Percentiles rank a stretch among this genome's conserved stretches.
Evolutionary conservation across 176 grass and related monocot species (phyloP).

Genomic region (Musa itinerans): DNA sequence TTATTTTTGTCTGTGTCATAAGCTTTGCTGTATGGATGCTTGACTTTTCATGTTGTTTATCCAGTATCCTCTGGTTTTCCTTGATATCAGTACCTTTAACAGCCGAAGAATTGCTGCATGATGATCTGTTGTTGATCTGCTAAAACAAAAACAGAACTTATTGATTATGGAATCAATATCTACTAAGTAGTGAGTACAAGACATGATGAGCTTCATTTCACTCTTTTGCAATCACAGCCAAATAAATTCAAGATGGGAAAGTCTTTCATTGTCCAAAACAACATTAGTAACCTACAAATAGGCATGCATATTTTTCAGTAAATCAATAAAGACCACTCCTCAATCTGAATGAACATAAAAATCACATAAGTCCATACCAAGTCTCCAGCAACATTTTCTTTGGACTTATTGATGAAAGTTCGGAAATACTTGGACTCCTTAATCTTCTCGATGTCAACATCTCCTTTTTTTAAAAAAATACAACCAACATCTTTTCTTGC

Average conservation of each 20-base stretch:
- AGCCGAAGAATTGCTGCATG: conserved; percentile 20
- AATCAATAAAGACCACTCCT: too few relatives aligned
- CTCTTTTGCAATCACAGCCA: neutral
- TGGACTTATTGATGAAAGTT: conserved; percentile 40
- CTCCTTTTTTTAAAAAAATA: conserved; percentile 52
- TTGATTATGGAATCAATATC: neutral
- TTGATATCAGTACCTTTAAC: conserved; percentile 25
- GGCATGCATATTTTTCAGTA: neutral
- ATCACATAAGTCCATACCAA: conserved; percentile 24
- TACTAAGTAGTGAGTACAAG: neutral
- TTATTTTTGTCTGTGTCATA: conserved; percentile 66
- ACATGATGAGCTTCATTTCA: neutral
- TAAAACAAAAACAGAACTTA: conserved; percentile 14
- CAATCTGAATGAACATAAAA: neutral
- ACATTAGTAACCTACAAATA: conserved; percentile 13
- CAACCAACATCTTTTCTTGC: conserved; percentile 47
- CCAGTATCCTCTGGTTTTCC: conserved; percentile 21
- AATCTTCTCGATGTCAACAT: conserved; percentile 60
- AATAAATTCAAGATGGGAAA: neutral
- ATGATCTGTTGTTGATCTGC: conserved; percentile 23
- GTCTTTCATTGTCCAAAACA: neutral
- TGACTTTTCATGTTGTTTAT: conserved; percentile 46
- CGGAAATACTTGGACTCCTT: conserved; percentile 60
- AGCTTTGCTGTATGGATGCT: conserved; percentile 36
- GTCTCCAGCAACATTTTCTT: conserved; percentile 40